A percentile compares a stretch with the other conserved stretches of the same genome.
Conservation (phyloP, 768 basidiomycete species). For the Boletus sp. region DNA sequence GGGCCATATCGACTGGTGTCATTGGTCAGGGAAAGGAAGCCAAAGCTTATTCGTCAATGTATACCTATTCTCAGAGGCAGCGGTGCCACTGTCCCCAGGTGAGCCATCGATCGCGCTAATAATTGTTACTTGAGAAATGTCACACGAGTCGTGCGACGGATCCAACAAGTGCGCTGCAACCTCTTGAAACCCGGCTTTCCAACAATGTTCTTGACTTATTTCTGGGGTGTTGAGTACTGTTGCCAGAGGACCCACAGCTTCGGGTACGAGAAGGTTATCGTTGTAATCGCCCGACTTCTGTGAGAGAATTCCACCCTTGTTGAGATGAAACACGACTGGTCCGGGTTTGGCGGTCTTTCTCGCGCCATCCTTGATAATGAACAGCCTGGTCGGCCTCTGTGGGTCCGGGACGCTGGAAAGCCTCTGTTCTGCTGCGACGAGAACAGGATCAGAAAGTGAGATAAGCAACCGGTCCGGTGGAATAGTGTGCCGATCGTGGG, state of each 20-base stretch:
- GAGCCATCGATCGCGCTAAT: background rate
- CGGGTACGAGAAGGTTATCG: background rate
- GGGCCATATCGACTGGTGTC: constrained; percentile 3
- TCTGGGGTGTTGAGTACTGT: background rate
- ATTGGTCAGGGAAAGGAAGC: background rate
- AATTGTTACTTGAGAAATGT: constrained; percentile 8
- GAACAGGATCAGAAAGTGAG: constrained; percentile 23
- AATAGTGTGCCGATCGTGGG: constrained; percentile 8
- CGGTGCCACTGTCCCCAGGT: background rate
- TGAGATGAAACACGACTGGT: background rate
- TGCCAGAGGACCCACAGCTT: background rate
- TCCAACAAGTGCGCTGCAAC: background rate
- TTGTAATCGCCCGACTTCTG: background rate
- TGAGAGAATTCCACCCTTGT: background rate
- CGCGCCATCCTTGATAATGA: background rate
- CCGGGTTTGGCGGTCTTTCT: background rate
- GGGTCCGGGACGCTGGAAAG: constrained; percentile 1
- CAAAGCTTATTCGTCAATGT: background rate
- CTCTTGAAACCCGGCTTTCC: background rate
- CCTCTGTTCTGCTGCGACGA: constrained; percentile 17
- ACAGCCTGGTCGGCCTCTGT: background rate
- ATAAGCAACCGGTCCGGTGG: constrained; percentile 15
- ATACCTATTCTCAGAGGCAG: constrained; percentile 13
- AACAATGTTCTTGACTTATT: background rate
- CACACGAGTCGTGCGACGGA: constrained; percentile 1